phyloP scores from a whole-genome alignment of 345 rosid genomes.

The Eucalyptus coolabah region DNA sequence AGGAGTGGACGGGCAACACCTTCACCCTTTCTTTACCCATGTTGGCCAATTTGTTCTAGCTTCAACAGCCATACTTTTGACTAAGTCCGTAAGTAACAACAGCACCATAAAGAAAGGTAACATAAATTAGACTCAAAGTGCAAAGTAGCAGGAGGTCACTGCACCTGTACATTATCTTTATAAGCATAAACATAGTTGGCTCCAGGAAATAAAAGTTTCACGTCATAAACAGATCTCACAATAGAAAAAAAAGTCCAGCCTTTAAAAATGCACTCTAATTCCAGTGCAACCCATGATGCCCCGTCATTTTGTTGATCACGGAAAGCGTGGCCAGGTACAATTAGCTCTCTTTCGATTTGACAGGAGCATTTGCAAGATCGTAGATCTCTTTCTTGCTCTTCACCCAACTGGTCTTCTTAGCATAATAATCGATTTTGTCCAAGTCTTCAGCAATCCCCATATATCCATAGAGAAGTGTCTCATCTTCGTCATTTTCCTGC shows the following conservation, averaged over 20 bases:
- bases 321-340: neutral
- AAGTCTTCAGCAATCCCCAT: conserved; percentile 46
- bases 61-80: neutral
- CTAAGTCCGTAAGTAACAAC: neutral
- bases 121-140: neutral
- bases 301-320: neutral
- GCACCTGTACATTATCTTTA: neutral
- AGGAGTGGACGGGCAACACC: neutral
- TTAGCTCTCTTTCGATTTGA: conserved; percentile 21
- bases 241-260: neutral
- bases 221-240: neutral
- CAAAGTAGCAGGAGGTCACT: neutral
- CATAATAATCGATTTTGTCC: conserved; percentile 34
- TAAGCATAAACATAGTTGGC: neutral
- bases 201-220: neutral
- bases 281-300: neutral
- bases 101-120: neutral
- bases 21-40: neutral
- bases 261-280: neutral
- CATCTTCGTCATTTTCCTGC: conserved; percentile 19
- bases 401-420: conserved; percentile 23
- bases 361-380: conserved; percentile 52
- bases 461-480: conserved; percentile 30
- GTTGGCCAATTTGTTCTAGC: neutral
- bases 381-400: conserved; percentile 46